A percentile compares a stretch with the other conserved stretches of the same genome.
Conservation (phyloP, 73 alveolate species). For the Paramecium octaurelia region DNA sequence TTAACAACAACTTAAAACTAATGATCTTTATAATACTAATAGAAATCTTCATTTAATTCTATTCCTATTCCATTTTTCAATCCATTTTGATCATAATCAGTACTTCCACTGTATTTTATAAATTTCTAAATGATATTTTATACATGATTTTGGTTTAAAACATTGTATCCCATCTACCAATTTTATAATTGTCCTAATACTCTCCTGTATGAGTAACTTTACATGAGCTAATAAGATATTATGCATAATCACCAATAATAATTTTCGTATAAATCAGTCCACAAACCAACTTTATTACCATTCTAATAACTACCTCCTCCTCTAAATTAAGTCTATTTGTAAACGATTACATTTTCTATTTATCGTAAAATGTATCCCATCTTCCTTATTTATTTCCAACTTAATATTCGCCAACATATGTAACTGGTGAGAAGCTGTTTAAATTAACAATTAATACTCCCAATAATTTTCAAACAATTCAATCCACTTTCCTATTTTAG, state of each 20-base stretch:
- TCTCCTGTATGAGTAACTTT: not conserved
- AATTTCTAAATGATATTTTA: not conserved
- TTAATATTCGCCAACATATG: not conserved
- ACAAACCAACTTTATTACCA: not conserved
- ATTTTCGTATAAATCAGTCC: not conserved
- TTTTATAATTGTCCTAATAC: not conserved
- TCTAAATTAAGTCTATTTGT: not conserved
- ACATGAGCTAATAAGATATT: not conserved
- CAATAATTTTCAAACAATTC: not conserved
- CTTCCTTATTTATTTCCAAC: not conserved
- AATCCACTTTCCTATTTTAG: not conserved
- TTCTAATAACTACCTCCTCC: not conserved
- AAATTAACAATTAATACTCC: not conserved
- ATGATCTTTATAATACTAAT: not conserved
- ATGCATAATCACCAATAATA: not conserved
- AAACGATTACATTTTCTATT: not conserved
- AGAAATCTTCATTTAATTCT: not conserved
- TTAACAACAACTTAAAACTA: not conserved
- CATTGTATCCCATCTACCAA: not conserved
- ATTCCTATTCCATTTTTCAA: not conserved
- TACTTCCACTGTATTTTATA: not conserved
- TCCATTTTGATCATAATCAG: not conserved
- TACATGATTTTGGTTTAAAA: not conserved
- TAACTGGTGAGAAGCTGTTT: not conserved
- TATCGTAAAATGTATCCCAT: not conserved